Evolutionary conservation across 78 protist species (phyloP), one percentile per base, ranked within the genome.

Genomic region (Dictyostelium brefeldianum): DNA sequence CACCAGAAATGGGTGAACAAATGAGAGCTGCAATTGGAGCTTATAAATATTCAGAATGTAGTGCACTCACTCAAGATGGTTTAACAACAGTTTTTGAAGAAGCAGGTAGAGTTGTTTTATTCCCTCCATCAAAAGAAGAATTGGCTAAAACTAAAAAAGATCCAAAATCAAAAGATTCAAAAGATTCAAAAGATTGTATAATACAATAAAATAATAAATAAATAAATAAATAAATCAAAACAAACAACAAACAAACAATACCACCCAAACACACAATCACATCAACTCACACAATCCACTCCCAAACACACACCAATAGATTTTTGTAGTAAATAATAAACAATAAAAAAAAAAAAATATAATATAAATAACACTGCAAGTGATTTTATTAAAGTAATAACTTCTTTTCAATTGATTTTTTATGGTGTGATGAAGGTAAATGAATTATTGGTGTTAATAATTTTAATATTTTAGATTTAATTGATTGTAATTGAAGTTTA

Each of bases 21-120:
- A 79, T 95, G 96, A 91, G 89, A 79, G 84, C 59, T 29, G 90
- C 90, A 17, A 89, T 95, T 69, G 73, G 87, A 25, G 94, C 94
- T 27, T 59, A 73, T 29, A 87, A 90, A 57, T 97, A 97, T 89
- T 48, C 97, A 75, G 99, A 97, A 67, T 98, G 99, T 89, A 95
- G 98, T 5, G 98, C 99, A 9, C 69, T 94, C 36, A 97, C 97
- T 22, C 97, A 96, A 80, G 51, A 84, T 14, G 96, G 96, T 65
- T 95, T 98, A 47, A 97, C 95, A 0, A 80, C 73, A 95, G 95
- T 90, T 53, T 90, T 90, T 22, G 95, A 90, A 80, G 95, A 90
- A 64, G 95, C 95, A 18, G 95, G 89, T 53, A 64, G 82, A 67
- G 95, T 90, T 54, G 89, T 90, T 8, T 27, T 90, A 9, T 90